A percentile compares a stretch with the other conserved stretches of the same genome.
These are phyloP conservation scores for Sicyos edulis DNA, from an alignment of 306 rosid genomes.

Conservation along the genomic window DNA sequence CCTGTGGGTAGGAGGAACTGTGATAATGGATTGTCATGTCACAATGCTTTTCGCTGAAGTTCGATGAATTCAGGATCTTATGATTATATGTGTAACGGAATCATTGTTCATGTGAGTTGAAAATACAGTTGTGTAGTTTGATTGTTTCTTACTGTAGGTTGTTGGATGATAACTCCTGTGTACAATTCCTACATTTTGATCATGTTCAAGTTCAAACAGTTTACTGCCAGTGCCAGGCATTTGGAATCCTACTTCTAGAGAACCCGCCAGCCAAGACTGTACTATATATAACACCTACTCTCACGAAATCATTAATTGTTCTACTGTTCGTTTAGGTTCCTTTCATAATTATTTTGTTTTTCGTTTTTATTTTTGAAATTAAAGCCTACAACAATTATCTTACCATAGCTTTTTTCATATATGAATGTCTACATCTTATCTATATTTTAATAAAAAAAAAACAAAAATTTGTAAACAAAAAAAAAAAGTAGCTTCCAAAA, in stretches of 20 bases:
- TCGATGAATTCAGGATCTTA: background rate
- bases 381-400: no score
- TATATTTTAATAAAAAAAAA: no score
- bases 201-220: background rate
- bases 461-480: no score
- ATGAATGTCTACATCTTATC: no score
- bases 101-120: slow-evolving; percentile 1
- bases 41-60: background rate
- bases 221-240: background rate
- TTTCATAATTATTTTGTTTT: no score
- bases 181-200: background rate
- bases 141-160: slow-evolving; percentile 7
- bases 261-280: slow-evolving; percentile 6
- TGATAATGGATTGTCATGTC: background rate
- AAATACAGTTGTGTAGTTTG: slow-evolving; percentile 12
- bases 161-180: background rate
- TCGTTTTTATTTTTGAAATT: no score
- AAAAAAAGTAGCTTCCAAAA: no score
- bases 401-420: no score
- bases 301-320: slow-evolving; percentile 9
- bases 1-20: slow-evolving; percentile 55
- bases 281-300: background rate
- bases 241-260: slow-evolving; percentile 1
- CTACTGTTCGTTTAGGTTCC: no score
- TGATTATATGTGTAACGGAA: slow-evolving; percentile 25